Percentiles rank a stretch among this genome's conserved stretches.
These are phyloP conservation scores for Glaciozyma antarctica DNA, from an alignment of 768 basidiomycete species.

Conservation along the genomic window DNA sequence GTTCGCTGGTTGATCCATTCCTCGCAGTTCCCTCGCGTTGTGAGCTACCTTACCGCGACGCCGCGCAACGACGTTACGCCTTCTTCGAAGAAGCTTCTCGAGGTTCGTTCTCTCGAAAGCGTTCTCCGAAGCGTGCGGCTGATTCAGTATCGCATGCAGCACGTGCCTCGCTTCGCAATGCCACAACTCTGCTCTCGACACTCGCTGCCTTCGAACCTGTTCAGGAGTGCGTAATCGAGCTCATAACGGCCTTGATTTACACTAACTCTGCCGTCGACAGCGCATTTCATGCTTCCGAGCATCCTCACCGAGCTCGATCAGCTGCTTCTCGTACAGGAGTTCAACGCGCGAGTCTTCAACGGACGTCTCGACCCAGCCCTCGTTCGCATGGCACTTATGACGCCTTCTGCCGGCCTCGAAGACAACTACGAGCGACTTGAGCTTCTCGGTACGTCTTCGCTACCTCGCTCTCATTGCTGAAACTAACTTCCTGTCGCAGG, in stretches of 20 bases:
- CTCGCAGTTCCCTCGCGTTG: conserved; percentile 44
- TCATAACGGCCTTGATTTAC: too few species aligned
- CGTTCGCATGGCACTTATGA: conserved; percentile 57
- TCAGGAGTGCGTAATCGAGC: neutral
- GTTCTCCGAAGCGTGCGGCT: too few species aligned
- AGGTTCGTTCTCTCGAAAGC: neutral
- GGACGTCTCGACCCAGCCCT: conserved; percentile 54
- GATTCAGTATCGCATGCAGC: conserved; percentile 34
- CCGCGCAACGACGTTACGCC: conserved; percentile 1
- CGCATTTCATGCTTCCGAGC: conserved; percentile 62
- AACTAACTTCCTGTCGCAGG: conserved; percentile 42
- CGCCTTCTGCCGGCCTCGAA: conserved; percentile 60
- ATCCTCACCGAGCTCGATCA: conserved; percentile 64
- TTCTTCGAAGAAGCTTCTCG: conserved; percentile 5
- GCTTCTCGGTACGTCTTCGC: conserved; percentile 54
- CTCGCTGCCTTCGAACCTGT: conserved; percentile 60
- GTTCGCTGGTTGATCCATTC: conserved; percentile 37
- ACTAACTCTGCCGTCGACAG: conserved; percentile 49
- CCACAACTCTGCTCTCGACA: conserved; percentile 47
- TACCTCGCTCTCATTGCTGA: neutral
- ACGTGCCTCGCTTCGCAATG: conserved; percentile 46
- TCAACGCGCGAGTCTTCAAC: conserved; percentile 60
- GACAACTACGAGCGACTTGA: conserved; percentile 77
- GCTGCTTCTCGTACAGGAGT: conserved; percentile 63
- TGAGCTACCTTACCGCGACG: conserved; percentile 1